Conservation (phyloP, 768 basidiomycete species). For the Lentinula edodes region DNA sequence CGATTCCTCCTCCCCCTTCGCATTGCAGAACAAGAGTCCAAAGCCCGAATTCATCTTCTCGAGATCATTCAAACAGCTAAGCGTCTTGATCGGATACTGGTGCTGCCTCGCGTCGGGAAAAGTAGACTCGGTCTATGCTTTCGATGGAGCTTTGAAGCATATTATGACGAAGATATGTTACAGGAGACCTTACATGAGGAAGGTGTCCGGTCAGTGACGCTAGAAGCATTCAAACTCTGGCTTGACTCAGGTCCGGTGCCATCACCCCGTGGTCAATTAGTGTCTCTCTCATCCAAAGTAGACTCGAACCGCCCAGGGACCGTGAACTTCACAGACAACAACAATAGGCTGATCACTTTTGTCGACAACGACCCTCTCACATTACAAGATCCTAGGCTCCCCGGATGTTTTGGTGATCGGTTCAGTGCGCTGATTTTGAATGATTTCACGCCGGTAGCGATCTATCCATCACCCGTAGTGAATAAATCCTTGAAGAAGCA, state of each 20-base stretch:
- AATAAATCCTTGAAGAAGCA: slow-evolving; percentile 12
- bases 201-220: neutral
- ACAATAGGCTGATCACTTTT: neutral
- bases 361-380: neutral
- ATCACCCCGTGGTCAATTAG: slow-evolving; percentile 22
- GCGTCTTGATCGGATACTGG: slow-evolving; percentile 47
- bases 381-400: neutral
- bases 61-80: slow-evolving; percentile 46
- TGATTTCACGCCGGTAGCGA: neutral
- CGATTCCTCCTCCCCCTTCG: slow-evolving; percentile 45
- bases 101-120: slow-evolving; percentile 56
- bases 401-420: slow-evolving; percentile 2
- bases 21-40: slow-evolving; percentile 54
- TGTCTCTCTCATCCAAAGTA: slow-evolving; percentile 24
- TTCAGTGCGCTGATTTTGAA: neutral
- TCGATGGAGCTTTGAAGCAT: slow-evolving; percentile 40
- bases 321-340: slow-evolving; percentile 9
- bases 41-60: slow-evolving; percentile 48
- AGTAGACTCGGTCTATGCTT: slow-evolving; percentile 50
- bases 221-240: neutral
- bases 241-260: neutral
- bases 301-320: slow-evolving; percentile 14
- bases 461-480: neutral
- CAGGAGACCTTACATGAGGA: slow-evolving; percentile 6
- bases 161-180: slow-evolving; percentile 36